phyloP scores from a whole-genome alignment of 306 rosid genomes.

The Glycine latifolia region DNA sequence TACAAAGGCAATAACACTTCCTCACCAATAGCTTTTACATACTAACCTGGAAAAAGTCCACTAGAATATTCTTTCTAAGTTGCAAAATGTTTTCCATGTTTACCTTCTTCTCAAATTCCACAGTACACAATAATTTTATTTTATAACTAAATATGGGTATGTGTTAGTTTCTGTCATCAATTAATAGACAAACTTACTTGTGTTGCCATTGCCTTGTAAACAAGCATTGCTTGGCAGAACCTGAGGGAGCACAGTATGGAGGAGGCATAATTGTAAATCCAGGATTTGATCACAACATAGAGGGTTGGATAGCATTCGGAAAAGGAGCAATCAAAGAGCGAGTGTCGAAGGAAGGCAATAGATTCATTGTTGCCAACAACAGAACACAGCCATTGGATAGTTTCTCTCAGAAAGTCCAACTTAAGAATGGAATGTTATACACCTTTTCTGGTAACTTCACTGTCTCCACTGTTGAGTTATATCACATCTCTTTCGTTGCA shows the following conservation, averaged over 20 bases:
- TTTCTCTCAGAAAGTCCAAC: constrained; percentile 66
- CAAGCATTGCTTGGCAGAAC: constrained; percentile 69
- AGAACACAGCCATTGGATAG: constrained; percentile 62
- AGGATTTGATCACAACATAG: constrained; percentile 59
- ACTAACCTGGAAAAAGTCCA: too few species aligned
- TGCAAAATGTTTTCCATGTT: not conserved
- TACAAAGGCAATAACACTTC: constrained; percentile 60
- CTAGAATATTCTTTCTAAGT: not conserved
- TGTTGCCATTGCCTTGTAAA: constrained; percentile 41
- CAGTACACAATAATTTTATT: not conserved
- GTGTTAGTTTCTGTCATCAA: not conserved
- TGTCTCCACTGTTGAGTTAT: not conserved
- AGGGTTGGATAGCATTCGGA: constrained; percentile 73
- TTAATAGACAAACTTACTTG: not conserved
- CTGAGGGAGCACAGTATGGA: constrained; percentile 64
- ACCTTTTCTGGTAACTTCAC: constrained; percentile 61
- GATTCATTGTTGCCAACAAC: constrained; percentile 58
- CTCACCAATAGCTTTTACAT: not conserved
- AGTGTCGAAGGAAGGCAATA: constrained; percentile 62
- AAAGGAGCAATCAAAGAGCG: constrained; percentile 58
- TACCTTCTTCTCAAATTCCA: not conserved
- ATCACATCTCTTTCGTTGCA: not conserved
- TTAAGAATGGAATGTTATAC: constrained; percentile 60
- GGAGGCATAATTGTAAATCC: constrained; percentile 87
- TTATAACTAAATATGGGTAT: not conserved